Evolutionary conservation across 352 stramenopile genomes (phyloP).

Genomic region (Pythium aquatile): DNA sequence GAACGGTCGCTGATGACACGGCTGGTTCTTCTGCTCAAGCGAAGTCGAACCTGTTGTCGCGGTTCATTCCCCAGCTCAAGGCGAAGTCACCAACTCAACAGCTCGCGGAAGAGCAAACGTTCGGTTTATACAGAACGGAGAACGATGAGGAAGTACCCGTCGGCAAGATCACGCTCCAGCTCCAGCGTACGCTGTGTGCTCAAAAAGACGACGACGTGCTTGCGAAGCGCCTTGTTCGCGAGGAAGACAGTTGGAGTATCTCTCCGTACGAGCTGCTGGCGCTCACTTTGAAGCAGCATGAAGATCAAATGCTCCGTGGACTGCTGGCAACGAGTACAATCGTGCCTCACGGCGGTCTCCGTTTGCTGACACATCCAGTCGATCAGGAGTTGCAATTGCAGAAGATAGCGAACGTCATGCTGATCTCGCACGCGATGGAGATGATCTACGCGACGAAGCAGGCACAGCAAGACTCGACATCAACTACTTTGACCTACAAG

Average conservation of each 20-base stretch:
- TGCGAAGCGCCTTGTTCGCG: conserved; percentile 30
- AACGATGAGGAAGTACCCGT: conserved; percentile 30
- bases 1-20: background rate
- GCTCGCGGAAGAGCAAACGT: conserved; percentile 17
- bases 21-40: background rate
- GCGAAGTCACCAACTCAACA: background rate
- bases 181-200: conserved; percentile 31
- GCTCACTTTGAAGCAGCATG: conserved; percentile 37
- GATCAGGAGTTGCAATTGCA: conserved; percentile 54
- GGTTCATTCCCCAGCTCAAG: background rate
- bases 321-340: conserved; percentile 36
- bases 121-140: conserved; percentile 32
- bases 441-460: conserved; percentile 30
- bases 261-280: conserved; percentile 47
- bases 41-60: background rate
- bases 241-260: conserved; percentile 47
- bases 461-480: background rate
- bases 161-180: conserved; percentile 48
- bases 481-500: conserved; percentile 7
- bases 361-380: conserved; percentile 29
- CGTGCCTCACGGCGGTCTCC: conserved; percentile 29
- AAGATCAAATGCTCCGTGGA: conserved; percentile 44
- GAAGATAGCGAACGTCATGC: conserved; percentile 45
- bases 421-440: conserved; percentile 44
- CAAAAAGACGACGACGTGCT: conserved; percentile 28